Evolutionary conservation across 257 asterid genomes (phyloP), one percentile per base, ranked within the genome.

Genomic region (Jacaranda copaia): DNA sequence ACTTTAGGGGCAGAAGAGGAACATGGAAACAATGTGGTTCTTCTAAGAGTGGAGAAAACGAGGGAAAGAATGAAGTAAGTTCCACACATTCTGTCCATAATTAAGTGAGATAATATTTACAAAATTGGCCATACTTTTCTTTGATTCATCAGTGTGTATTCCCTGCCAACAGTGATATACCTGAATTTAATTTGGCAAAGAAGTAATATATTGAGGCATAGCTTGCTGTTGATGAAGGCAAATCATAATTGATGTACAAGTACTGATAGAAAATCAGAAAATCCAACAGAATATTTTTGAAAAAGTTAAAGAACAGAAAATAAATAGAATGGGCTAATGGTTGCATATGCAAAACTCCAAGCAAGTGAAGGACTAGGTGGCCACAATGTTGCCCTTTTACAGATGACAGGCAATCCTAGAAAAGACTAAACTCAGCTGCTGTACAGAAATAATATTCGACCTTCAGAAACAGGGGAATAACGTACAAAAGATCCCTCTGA

Each of bases 41-140:
- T 25, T 25, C 32, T 25, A 25, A 25, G 32, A 25, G 32, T 25
- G 32, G 32, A 25, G 32, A 77, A 74, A 35, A 52, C 48, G 19
- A 68, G 68, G 68, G 46, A 78, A 78, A 74, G 85, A 68, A 85
- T 79, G 82, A 75, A 81, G 82, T 83, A 45, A 58, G 67, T 70
- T 72, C 10, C 45, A 83, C 88, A 80, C 76, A 82, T 77, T 73
- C 79, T 80, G 43, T 12, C 19, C 66, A 35, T 56, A 43, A 19
- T 43, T 66, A 46, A 65, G 49, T 32, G 43, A n/a, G 61, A 8
- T 46, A 38, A 18, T 52, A 60, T 39, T 39, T 9, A 67, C 40
- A 19, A 19, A 43, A 16, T 7, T 16, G 51, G 20, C 46, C 68
- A 10, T 58, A 40, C 48, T 39, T 60, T 25, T 56, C 11, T 55